These are phyloP conservation scores for Rhizoclosmatium sp. DNA, from an alignment of 192 early-diverging fungal species.

Conservation along the genomic window DNA sequence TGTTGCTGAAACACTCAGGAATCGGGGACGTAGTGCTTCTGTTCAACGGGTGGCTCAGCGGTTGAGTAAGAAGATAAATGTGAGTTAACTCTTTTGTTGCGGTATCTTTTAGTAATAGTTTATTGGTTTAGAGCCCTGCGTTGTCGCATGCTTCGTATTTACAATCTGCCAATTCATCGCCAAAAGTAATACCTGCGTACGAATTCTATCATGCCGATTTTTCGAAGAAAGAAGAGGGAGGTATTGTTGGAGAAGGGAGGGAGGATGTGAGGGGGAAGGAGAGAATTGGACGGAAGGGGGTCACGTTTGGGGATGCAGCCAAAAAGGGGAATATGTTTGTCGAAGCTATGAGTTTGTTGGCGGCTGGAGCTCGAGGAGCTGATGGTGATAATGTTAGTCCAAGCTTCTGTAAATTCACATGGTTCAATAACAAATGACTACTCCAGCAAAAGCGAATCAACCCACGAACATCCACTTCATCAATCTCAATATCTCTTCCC, in stretches of 20 bases:
- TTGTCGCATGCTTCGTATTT: not conserved
- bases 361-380: not conserved
- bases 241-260: too few relatives aligned
- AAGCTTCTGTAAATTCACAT: not conserved
- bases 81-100: not conserved
- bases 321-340: conserved; percentile 39
- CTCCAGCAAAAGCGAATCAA: not conserved
- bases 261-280: too few relatives aligned
- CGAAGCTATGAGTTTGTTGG: conserved; percentile 35
- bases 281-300: not conserved
- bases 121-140: not conserved
- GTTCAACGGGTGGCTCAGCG: not conserved
- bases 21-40: not conserved
- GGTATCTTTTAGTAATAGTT: not conserved
- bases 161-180: conserved; percentile 12
- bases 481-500: not conserved
- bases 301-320: conserved; percentile 20
- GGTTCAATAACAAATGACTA: not conserved
- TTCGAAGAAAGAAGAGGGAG: conserved; percentile 17
- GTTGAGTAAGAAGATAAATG: not conserved
- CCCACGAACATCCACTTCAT: not conserved
- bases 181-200: conserved; percentile 26
- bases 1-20: not conserved
- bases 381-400: not conserved
- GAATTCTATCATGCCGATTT: conserved; percentile 57